Evolutionary conservation across 257 asterid genomes (phyloP), one percentile per base, ranked within the genome.

Genomic region (Solanum commersonii): DNA sequence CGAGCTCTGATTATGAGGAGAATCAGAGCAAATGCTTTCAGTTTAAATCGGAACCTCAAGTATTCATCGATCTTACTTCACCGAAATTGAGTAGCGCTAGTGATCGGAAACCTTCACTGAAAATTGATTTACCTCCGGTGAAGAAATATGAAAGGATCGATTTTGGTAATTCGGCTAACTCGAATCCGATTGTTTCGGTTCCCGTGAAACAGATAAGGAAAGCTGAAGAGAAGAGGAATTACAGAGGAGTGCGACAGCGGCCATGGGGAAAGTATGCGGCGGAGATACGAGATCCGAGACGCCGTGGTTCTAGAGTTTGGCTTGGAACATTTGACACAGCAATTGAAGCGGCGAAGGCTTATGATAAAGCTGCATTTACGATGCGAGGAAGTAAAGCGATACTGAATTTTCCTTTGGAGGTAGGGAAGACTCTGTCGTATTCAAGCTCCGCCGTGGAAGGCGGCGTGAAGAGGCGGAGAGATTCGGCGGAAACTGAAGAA

Each of bases 361-460:
- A 95, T 35, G 98, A 95, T 15, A 91, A 90, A 72, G 96, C 98
- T 3, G 98, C 98, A 25, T 95, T 93, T 72, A 89, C 65, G 82
- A 90, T 95, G 92, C 94, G 98, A 0, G 96, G 98, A 27, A 91
- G 95, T 71, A 94, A 93, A 85, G 98, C 98, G 35, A 94, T 94
- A 67, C 90, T 95, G 87, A 95, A 95, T 77, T 94, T 94, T 25
- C 98, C 98, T 3, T 84, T 92, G 27, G 96, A 94, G 18, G 91
- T 92, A 31, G 92, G 92, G 87, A 88, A 87, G 87, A 90, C 87
- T 63, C 60, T 65, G 68, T 56, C 88, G 52, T 10, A 23, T 13
- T 38, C 84, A 14, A 29, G 85, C 29, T 29, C 44, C 33, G 60
- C 91, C 23, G 90, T 18, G n/a, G 88, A 37, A 9, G 84, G 33